Evolutionary conservation across 371 early-diverging fungal species (phyloP).

Genomic region (Coemansia sp.): DNA sequence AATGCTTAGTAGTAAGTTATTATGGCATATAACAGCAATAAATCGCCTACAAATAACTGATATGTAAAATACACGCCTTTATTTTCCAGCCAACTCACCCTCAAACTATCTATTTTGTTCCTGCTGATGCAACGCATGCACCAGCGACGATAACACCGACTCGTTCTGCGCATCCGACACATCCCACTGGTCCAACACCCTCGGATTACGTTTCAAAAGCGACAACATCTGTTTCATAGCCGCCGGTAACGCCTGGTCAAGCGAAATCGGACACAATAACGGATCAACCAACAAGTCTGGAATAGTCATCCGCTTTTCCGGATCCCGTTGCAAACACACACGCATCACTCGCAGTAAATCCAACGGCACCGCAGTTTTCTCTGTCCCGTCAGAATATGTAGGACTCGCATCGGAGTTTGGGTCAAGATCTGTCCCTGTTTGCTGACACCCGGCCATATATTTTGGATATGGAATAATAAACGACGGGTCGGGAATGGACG

Average conservation of each 20-base stretch:
- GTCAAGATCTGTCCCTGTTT: constrained; percentile 37
- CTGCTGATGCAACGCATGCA: constrained; percentile 18
- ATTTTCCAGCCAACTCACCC: neutral
- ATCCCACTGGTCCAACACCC: constrained; percentile 46
- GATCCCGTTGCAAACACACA: constrained; percentile 66
- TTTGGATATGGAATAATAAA: constrained; percentile 63
- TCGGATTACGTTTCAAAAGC: constrained; percentile 34
- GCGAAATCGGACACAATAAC: constrained; percentile 56
- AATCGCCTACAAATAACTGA: too few relatives aligned
- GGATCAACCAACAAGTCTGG: constrained; percentile 68
- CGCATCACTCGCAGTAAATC: constrained; percentile 62
- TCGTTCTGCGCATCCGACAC: constrained; percentile 40
- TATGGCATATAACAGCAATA: too few relatives aligned
- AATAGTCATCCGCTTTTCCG: constrained; percentile 69
- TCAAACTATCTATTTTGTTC: constrained; percentile 19
- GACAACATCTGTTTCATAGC: constrained; percentile 47
- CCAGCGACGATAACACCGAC: constrained; percentile 16
- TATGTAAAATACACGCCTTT: neutral
- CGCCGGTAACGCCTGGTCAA: constrained; percentile 47
- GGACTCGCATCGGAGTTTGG: constrained; percentile 30
- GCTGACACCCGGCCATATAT: constrained; percentile 46
- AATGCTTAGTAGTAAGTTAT: too few relatives aligned
- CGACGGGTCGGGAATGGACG: constrained; percentile 67
- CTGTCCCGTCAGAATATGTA: constrained; percentile 15
- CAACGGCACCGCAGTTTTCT: constrained; percentile 33